A percentile compares a stretch with the other conserved stretches of the same genome.
These are phyloP conservation scores for Amanita thiersii DNA, from an alignment of 768 basidiomycete species.

Conservation along the genomic window DNA sequence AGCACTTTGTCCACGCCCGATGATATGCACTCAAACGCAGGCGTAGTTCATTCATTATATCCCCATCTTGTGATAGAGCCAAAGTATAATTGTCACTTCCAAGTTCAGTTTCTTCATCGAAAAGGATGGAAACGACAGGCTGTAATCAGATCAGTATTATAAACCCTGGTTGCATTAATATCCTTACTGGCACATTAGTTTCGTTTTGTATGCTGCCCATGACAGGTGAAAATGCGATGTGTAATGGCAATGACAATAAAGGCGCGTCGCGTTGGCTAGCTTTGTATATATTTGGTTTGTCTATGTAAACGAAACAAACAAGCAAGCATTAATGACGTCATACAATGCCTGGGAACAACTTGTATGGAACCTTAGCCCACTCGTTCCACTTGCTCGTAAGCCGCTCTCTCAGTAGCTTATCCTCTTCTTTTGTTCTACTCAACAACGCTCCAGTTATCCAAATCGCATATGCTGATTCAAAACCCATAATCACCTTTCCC, in stretches of 20 bases:
- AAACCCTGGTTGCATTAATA: no score
- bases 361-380: slow-evolving; percentile 42
- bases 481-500: slow-evolving; percentile 24
- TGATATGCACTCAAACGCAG: slow-evolving; percentile 46
- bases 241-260: no score
- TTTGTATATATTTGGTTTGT: no score
- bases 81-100: background rate
- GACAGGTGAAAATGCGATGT: no score
- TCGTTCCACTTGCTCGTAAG: slow-evolving; percentile 34
- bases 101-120: background rate
- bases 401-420: slow-evolving; percentile 27
- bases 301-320: no score
- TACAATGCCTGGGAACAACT: slow-evolving; percentile 31
- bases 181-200: no score
- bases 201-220: no score
- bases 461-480: slow-evolving; percentile 13
- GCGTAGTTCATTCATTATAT: slow-evolving; percentile 1
- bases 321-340: no score
- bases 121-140: slow-evolving; percentile 5
- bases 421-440: slow-evolving; percentile 35
- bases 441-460: slow-evolving; percentile 22
- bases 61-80: background rate
- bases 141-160: no score
- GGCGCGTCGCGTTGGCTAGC: no score
- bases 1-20: slow-evolving; percentile 50